Percentiles rank a stretch among this genome's conserved stretches.
phyloP scores from a whole-genome alignment of 2,329 filamentous ascomycete species.

The Eutypa lata region DNA sequence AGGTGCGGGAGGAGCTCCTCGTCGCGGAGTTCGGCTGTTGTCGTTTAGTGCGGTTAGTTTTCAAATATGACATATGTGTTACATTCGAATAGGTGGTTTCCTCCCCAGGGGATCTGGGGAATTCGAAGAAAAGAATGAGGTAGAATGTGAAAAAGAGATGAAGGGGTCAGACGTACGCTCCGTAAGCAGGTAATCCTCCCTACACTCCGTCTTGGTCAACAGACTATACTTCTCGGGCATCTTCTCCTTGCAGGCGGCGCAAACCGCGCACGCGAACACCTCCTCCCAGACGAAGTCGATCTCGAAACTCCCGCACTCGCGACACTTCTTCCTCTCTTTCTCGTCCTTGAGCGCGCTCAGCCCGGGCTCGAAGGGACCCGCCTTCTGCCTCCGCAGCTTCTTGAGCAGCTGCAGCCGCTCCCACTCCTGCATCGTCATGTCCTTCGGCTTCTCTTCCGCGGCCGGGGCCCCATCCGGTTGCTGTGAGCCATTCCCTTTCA shows the following conservation, averaged over 20 bases:
- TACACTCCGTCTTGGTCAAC: constrained; percentile 93
- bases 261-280: constrained; percentile 72
- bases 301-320: constrained; percentile 79
- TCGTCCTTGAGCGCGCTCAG: constrained; percentile 69
- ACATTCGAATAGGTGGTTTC: too few species aligned
- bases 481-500: constrained; percentile 31
- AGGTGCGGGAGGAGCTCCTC: constrained; percentile 82
- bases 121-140: too few species aligned
- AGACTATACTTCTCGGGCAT: constrained; percentile 89
- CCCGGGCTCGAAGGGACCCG: constrained; percentile 84
- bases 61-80: constrained; percentile 1
- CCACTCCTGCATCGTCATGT: constrained; percentile 92
- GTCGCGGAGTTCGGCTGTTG: constrained; percentile 81
- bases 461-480: constrained; percentile 14
- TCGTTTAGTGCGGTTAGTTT: constrained; percentile 2
- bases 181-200: constrained; percentile 91
- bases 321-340: constrained; percentile 68
- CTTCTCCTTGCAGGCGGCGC: constrained; percentile 83
- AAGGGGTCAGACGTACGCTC: constrained; percentile 60
- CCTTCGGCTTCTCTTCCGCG: constrained; percentile 68
- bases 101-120: too few species aligned
- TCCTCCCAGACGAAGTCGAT: constrained; percentile 97
- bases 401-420: constrained; percentile 75
- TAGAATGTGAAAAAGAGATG: background rate
- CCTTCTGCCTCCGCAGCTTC: constrained; percentile 68